Percentiles rank a stretch among this genome's conserved stretches.
Conservation (phyloP, 163 green algal species). For the Chlorella variabilis region DNA sequence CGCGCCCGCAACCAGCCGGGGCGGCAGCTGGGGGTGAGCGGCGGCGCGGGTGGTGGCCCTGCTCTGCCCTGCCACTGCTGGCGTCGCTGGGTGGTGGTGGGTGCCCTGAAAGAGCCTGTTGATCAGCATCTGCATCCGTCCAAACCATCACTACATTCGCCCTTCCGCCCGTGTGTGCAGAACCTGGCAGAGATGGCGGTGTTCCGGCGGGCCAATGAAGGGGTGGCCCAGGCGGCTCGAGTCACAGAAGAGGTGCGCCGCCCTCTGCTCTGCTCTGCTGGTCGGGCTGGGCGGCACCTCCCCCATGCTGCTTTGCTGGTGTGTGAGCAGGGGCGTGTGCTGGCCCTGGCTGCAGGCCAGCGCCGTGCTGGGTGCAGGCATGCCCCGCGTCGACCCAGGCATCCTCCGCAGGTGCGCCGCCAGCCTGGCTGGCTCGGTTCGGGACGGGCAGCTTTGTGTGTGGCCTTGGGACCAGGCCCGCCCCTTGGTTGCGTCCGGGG, state of each 20-base stretch:
- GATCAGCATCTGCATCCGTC: too few relatives aligned
- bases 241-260: neutral
- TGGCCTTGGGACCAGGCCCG: too few relatives aligned
- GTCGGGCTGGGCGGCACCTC: too few relatives aligned
- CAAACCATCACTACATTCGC: too few relatives aligned
- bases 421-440: neutral
- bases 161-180: too few relatives aligned
- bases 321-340: neutral
- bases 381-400: neutral
- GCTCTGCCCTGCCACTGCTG: too few relatives aligned
- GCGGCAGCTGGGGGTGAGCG: slow-evolving; percentile 8
- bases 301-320: neutral
- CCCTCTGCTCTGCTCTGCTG: too few relatives aligned
- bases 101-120: too few relatives aligned
- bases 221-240: neutral
- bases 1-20: neutral
- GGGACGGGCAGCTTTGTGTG: too few relatives aligned
- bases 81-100: neutral
- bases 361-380: slow-evolving; percentile 18
- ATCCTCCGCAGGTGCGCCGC: slow-evolving; percentile 13
- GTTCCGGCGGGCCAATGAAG: slow-evolving; percentile 22
- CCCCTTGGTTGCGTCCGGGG: too few relatives aligned
- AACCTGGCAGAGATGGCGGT: slow-evolving; percentile 17
- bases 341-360: neutral
- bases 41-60: too few relatives aligned